Conservation (phyloP, 116 monocot species). For the Papilionanthe hybrid region DNA sequence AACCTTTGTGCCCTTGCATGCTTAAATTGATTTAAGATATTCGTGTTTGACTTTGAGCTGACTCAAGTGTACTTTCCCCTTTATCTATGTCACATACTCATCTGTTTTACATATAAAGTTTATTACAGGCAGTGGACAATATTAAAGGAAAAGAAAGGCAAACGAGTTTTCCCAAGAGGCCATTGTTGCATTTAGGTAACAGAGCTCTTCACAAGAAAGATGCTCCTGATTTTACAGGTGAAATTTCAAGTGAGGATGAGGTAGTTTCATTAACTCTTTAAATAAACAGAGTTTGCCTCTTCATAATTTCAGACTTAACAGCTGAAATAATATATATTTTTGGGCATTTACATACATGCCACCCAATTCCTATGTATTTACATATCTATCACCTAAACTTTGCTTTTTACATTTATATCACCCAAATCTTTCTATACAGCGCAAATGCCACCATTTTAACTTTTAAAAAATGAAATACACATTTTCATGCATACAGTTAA, state of each 20-base stretch:
- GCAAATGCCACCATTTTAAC: too few relatives aligned
- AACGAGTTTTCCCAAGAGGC: conserved; percentile 28
- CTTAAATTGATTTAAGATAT: not conserved
- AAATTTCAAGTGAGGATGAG: conserved; percentile 62
- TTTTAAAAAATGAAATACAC: too few relatives aligned
- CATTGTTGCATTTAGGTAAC: conserved; percentile 25
- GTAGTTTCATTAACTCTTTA: conserved; percentile 23
- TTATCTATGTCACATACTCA: not conserved
- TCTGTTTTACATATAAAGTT: not conserved
- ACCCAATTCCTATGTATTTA: too few relatives aligned
- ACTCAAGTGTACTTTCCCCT: not conserved
- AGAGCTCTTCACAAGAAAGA: conserved; percentile 55
- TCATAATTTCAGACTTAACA: not conserved
- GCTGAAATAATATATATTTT: not conserved
- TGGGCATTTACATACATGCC: too few relatives aligned
- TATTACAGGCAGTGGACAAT: conserved; percentile 5
- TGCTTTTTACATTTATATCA: too few relatives aligned
- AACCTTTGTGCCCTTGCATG: not conserved
- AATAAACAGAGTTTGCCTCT: not conserved
- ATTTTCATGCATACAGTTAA: too few relatives aligned
- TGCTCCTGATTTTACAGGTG: conserved; percentile 34
- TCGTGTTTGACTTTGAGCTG: not conserved
- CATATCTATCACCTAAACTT: too few relatives aligned
- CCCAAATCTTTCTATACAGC: too few relatives aligned
- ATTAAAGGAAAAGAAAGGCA: conserved; percentile 32